These are phyloP conservation scores for Ophiostoma populinum DNA, from an alignment of 2,329 filamentous ascomycete species.

Conservation along the genomic window DNA sequence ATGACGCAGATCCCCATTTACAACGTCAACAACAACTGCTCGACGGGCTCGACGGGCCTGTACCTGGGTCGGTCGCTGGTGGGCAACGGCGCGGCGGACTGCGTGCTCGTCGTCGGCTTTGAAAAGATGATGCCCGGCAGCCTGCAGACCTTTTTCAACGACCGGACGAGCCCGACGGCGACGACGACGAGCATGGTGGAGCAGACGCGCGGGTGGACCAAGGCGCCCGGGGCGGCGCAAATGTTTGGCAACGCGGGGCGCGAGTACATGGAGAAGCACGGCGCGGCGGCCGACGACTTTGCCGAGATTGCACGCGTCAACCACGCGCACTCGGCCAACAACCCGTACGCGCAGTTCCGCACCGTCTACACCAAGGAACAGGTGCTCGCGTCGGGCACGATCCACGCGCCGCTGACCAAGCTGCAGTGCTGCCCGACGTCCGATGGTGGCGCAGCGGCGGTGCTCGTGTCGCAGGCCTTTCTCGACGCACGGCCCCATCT, in stretches of 20 bases:
- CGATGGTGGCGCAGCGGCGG: conserved; percentile 75
- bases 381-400: conserved; percentile 56
- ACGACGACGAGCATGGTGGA: conserved; percentile 65
- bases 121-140: conserved; percentile 97
- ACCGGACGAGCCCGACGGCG: conserved; percentile 63
- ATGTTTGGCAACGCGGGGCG: conserved; percentile 88
- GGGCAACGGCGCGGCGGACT: conserved; percentile 65
- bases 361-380: conserved; percentile 81
- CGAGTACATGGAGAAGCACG: conserved; percentile 92
- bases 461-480: conserved; percentile 79
- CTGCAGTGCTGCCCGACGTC: conserved; percentile 97
- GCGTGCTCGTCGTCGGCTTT: conserved; percentile 81
- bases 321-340: conserved; percentile 77
- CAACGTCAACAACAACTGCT: conserved; percentile 98
- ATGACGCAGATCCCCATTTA: conserved; percentile 93
- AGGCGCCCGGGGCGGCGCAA: conserved; percentile 74
- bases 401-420: conserved; percentile 80
- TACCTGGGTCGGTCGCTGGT: conserved; percentile 71
- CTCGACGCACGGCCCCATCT: conserved; percentile 72
- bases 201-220: conserved; percentile 62
- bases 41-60: conserved; percentile 82
- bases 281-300: conserved; percentile 71
- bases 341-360: conserved; percentile 96
- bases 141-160: conserved; percentile 68
- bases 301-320: conserved; percentile 88